Conservation (phyloP, 2,329 filamentous ascomycete genomes). For the Colletotrichum sp. region DNA sequence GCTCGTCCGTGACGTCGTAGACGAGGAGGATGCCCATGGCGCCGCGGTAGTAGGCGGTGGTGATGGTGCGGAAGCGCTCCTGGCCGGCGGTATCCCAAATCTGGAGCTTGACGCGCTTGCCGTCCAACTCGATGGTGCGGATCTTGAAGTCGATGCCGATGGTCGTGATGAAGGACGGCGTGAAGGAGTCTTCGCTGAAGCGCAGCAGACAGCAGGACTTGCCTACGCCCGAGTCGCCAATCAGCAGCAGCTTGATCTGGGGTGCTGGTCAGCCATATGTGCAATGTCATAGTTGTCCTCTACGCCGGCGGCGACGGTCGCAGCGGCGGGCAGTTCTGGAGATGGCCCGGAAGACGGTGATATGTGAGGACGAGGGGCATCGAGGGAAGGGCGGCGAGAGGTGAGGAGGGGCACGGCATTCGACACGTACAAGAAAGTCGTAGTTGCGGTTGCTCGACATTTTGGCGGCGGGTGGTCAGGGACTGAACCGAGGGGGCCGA, state of each 20-base stretch:
- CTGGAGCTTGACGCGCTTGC: conserved; percentile 98
- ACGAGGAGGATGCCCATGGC: conserved; percentile 98
- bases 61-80: conserved; percentile 98
- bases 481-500: conserved; percentile 16
- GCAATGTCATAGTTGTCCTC: conserved; percentile 15
- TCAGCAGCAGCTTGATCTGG: conserved; percentile 95
- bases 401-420: conserved; percentile 25
- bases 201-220: conserved; percentile 97
- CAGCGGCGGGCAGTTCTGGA: background rate
- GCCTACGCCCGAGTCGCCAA: conserved; percentile 94
- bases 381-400: conserved; percentile 2
- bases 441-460: conserved; percentile 99
- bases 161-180: conserved; percentile 96
- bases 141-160: conserved; percentile 99
- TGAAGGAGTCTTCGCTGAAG: conserved; percentile 98
- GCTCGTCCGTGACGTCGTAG: conserved; percentile 97
- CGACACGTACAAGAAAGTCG: conserved; percentile 86
- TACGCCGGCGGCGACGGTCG: background rate
- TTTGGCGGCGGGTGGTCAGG: conserved; percentile 35
- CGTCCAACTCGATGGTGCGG: conserved; percentile 96
- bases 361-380: background rate
- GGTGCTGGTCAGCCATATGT: conserved; percentile 25
- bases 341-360: background rate
- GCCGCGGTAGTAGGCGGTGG: conserved; percentile 96
- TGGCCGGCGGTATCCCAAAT: conserved; percentile 99